Percentiles rank a stretch among this genome's conserved stretches.
Conservation (phyloP, 2,329 filamentous ascomycete species). For the Metarhizium brunneum region DNA sequence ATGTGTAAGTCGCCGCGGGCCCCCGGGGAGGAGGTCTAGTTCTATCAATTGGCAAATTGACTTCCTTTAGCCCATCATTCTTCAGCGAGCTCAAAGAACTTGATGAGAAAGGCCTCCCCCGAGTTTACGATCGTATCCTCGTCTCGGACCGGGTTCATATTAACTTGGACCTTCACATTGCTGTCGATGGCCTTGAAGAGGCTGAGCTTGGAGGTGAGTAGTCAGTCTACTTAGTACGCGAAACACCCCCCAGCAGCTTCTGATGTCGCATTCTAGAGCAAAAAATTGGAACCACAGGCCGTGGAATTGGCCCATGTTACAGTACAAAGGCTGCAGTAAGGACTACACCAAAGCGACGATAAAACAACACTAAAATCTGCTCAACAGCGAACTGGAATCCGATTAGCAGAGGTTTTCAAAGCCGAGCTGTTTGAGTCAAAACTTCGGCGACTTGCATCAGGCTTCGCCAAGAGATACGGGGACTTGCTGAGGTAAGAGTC, state of each 20-base stretch:
- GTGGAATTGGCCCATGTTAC: slow-evolving; percentile 17
- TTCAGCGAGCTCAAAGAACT: too few species aligned
- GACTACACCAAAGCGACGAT: too few species aligned
- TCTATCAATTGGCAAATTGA: too few species aligned
- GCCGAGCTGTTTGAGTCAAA: slow-evolving; percentile 56
- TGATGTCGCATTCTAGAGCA: neutral
- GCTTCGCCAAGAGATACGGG: slow-evolving; percentile 54
- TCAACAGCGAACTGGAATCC: slow-evolving; percentile 48
- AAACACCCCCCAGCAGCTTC: neutral
- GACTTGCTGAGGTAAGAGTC: slow-evolving; percentile 39
- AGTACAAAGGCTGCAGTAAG: slow-evolving; percentile 11
- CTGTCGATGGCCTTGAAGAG: slow-evolving; percentile 63
- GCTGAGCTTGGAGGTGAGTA: slow-evolving; percentile 30
- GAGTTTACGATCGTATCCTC: too few species aligned
- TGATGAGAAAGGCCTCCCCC: too few species aligned
- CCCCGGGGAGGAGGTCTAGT: too few species aligned
- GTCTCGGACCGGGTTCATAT: slow-evolving; percentile 51
- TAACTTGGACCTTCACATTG: slow-evolving; percentile 54
- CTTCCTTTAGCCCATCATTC: too few species aligned
- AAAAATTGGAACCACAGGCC: slow-evolving; percentile 28
- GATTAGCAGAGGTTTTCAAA: slow-evolving; percentile 60
- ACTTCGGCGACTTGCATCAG: slow-evolving; percentile 49
- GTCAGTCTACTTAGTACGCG: slow-evolving; percentile 1
- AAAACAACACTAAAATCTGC: too few species aligned
- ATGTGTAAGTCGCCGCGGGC: too few species aligned